These are phyloP conservation scores for Chrysoporthe puriensis DNA, from an alignment of 2,329 filamentous ascomycete species.

Conservation along the genomic window DNA sequence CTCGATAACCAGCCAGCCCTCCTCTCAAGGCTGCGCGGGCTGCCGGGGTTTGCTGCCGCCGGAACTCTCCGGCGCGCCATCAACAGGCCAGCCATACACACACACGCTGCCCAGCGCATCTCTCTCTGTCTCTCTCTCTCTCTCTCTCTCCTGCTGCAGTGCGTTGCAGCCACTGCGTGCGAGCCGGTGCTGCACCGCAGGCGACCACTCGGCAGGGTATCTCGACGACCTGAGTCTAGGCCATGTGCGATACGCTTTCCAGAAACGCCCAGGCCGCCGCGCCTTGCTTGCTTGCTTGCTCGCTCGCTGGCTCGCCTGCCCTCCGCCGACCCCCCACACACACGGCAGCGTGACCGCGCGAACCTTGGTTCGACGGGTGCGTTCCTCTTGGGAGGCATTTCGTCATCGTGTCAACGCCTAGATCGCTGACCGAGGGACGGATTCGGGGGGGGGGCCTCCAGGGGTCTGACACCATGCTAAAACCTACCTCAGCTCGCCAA, in stretches of 20 bases:
- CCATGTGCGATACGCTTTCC: conserved; percentile 3
- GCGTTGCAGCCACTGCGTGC: conserved; percentile 4
- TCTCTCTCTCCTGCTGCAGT: background rate
- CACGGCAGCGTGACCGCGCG: background rate
- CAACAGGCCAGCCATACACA: background rate
- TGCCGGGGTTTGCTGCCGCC: conserved; percentile 2
- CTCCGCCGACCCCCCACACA: background rate
- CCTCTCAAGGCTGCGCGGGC: background rate
- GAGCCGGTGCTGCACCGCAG: background rate
- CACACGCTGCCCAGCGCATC: too few relatives aligned
- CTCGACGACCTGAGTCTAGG: background rate
- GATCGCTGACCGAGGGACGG: conserved; percentile 27
- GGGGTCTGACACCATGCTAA: conserved; percentile 2
- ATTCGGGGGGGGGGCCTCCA: conserved; percentile 13
- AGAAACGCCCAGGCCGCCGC: background rate
- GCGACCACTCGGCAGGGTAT: background rate
- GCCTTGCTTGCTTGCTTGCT: background rate
- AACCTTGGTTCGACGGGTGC: too few relatives aligned
- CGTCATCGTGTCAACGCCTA: conserved; percentile 15
- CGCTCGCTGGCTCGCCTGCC: background rate
- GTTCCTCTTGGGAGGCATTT: background rate
- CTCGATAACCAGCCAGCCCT: background rate
- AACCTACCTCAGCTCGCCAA: conserved; percentile 8
- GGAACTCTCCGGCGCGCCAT: background rate
- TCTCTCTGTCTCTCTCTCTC: background rate